A percentile compares a stretch with the other conserved stretches of the same genome.
These are phyloP conservation scores for Podaxis mareebaensis DNA, from an alignment of 768 basidiomycete genomes.

Conservation along the genomic window DNA sequence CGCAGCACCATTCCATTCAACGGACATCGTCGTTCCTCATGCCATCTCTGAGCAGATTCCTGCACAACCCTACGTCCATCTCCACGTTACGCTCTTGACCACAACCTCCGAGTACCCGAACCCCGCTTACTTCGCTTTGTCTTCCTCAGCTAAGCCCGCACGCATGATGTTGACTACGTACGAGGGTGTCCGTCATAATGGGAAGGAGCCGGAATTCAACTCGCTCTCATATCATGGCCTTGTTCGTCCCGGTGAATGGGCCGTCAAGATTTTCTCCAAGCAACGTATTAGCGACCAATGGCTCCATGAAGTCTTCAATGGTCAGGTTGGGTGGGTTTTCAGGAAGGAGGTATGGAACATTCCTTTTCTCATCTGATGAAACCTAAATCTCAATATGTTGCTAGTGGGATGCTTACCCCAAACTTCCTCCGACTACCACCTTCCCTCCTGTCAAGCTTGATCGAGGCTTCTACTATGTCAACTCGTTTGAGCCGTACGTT, in stretches of 20 bases:
- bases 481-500: constrained; percentile 86
- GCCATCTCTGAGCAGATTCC: constrained; percentile 56
- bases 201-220: constrained; percentile 77
- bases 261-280: constrained; percentile 88
- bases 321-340: constrained; percentile 76
- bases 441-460: constrained; percentile 83
- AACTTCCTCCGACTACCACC: constrained; percentile 59
- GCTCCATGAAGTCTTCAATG: constrained; percentile 63
- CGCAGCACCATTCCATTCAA: constrained; percentile 81
- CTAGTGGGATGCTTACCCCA: constrained; percentile 82
- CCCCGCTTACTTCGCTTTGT: constrained; percentile 69
- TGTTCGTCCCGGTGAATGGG: constrained; percentile 58
- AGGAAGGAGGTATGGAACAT: constrained; percentile 64
- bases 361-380: background rate
- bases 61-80: constrained; percentile 72
- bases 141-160: constrained; percentile 47
- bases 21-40: constrained; percentile 53
- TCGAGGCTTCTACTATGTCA: constrained; percentile 85
- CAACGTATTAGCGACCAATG: constrained; percentile 65
- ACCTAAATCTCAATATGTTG: background rate
- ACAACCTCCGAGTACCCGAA: constrained; percentile 66
- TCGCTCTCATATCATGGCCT: constrained; percentile 80
- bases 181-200: constrained; percentile 55
- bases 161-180: constrained; percentile 72
- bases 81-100: constrained; percentile 89